Conservation (phyloP, 164 flowering plant genomes). For the Pachysandra terminalis region DNA sequence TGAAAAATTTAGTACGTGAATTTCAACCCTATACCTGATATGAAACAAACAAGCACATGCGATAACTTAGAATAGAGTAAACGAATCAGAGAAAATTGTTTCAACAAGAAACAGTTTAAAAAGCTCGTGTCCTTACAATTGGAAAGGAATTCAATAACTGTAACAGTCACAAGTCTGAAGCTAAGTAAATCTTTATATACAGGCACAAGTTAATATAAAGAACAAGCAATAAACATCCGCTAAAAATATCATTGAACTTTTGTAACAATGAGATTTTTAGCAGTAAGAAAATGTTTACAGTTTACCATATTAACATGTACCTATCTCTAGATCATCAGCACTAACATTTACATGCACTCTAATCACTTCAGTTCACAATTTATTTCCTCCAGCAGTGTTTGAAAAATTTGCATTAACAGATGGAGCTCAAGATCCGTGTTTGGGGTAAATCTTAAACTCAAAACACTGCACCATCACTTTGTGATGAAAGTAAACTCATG, state of each 20-base stretch:
- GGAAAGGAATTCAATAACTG: constrained; percentile 4
- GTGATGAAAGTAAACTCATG: neutral
- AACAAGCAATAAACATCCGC: constrained; percentile 6
- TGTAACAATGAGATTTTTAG: constrained; percentile 4
- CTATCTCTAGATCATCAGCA: constrained; percentile 1
- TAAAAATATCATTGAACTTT: constrained; percentile 20
- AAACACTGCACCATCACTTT: constrained; percentile 5
- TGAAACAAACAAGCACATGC: neutral
- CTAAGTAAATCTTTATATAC: constrained; percentile 15
- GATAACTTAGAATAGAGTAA: neutral
- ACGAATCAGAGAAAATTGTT: neutral
- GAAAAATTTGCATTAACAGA: constrained; percentile 6
- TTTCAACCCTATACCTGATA: too few relatives aligned
- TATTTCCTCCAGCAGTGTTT: constrained; percentile 16
- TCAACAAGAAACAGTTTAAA: constrained; percentile 10
- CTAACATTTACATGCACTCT: constrained; percentile 5
- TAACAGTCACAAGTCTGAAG: constrained; percentile 10
- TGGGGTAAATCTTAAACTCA: constrained; percentile 8
- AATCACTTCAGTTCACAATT: constrained; percentile 6
- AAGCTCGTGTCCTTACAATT: neutral
- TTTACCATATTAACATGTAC: constrained; percentile 17
- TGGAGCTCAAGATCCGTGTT: constrained; percentile 10
- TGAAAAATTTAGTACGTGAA: too few relatives aligned
- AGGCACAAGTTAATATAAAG: constrained; percentile 5
- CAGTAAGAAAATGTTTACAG: constrained; percentile 20